A percentile compares a stretch with the other conserved stretches of the same genome.
Evolutionary conservation across 345 rosid genomes (phyloP).

Genomic region (Salix koriyanagi): DNA sequence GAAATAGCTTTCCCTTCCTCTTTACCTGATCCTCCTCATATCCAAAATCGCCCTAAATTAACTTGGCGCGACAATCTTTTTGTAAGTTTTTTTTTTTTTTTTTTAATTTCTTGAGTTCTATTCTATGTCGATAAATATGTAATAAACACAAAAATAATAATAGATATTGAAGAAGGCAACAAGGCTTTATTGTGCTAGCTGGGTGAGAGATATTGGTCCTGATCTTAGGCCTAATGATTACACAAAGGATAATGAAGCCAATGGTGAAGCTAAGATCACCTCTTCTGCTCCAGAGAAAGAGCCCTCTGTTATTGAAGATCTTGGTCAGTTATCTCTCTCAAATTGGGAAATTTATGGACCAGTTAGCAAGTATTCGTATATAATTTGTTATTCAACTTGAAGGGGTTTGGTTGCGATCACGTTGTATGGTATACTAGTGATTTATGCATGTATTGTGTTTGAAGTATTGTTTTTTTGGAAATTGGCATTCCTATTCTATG

Average conservation of each 20-base stretch:
- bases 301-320: conserved; percentile 80
- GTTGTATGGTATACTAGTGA: not conserved
- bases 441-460: not conserved
- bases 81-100: conserved; percentile 29
- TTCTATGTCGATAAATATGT: not conserved
- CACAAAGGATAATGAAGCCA: conserved; percentile 47
- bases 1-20: conserved; percentile 93
- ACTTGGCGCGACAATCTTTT: conserved; percentile 71
- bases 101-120: not conserved
- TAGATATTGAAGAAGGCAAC: conserved; percentile 87
- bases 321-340: conserved; percentile 45
- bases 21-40: conserved; percentile 82
- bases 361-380: not conserved
- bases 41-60: conserved; percentile 64
- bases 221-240: conserved; percentile 83
- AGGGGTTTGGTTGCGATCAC: not conserved
- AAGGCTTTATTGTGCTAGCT: conserved; percentile 85
- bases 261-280: conserved; percentile 23
- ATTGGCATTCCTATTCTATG: not conserved
- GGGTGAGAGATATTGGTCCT: conserved; percentile 95
- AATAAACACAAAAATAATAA: not conserved
- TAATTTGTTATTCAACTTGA: no score
- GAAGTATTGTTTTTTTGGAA: not conserved
- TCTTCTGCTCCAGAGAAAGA: conserved; percentile 38
- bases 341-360: not conserved